Evolutionary conservation across 257 asterid species (phyloP).

Genomic region (Solanum bukasovii): DNA sequence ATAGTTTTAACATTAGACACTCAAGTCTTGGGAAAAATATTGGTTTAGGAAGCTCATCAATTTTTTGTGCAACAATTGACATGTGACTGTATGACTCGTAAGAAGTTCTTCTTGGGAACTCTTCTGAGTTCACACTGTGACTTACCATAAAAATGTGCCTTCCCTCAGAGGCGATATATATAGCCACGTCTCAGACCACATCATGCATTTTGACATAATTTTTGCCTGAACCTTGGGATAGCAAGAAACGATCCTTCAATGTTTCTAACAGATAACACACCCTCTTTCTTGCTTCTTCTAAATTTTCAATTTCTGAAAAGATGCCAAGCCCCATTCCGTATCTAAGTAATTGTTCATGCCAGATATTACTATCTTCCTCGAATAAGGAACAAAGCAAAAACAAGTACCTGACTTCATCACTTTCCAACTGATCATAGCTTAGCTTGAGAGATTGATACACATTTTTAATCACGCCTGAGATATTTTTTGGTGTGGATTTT

Average conservation of each 20-base stretch:
- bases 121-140: not conserved
- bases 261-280: not conserved
- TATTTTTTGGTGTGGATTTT: not conserved
- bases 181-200: conserved; percentile 1
- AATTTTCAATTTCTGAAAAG: not conserved
- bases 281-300: conserved; percentile 3
- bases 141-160: not conserved
- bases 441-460: conserved; percentile 10
- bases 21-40: not conserved
- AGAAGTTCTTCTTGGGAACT: not conserved
- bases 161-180: not conserved
- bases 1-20: not conserved
- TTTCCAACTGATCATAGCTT: conserved; percentile 13
- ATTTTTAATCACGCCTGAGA: not conserved
- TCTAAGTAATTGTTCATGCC: conserved; percentile 5
- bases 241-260: not conserved
- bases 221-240: not conserved
- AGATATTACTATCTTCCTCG: conserved; percentile 5
- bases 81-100: not conserved
- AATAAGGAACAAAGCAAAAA: conserved; percentile 17
- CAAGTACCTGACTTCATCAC: conserved; percentile 4
- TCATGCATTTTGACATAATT: conserved; percentile 4
- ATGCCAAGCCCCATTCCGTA: not conserved
- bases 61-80: not conserved
- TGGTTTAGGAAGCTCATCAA: not conserved